These are phyloP conservation scores for Rosa persica DNA, from an alignment of 306 rosid species.

Conservation along the genomic window DNA sequence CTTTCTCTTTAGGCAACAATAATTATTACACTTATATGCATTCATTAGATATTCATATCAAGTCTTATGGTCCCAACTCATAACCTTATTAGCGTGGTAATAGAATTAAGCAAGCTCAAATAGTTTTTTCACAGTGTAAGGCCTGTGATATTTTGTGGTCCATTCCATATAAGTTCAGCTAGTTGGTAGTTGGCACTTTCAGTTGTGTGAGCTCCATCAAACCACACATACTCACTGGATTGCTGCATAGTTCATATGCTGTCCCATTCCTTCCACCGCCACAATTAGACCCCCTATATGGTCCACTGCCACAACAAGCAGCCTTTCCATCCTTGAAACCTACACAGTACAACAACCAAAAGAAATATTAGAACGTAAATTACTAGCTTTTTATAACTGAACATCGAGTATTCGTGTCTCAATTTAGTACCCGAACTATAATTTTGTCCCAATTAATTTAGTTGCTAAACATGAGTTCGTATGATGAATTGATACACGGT, in stretches of 20 bases:
- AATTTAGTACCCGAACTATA: not conserved
- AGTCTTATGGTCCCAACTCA: not conserved
- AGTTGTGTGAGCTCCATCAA: constrained; percentile 34
- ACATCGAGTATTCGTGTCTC: not conserved
- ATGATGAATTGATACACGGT: too few species aligned
- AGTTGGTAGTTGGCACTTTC: constrained; percentile 31
- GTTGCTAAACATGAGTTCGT: too few species aligned
- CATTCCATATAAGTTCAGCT: constrained; percentile 37
- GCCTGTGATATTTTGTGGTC: constrained; percentile 20
- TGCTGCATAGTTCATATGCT: constrained; percentile 25
- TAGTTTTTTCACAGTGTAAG: constrained; percentile 33
- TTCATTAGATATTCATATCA: too few species aligned
- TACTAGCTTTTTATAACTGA: not conserved
- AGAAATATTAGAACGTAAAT: not conserved
- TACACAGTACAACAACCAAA: not conserved
- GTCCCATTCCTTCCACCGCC: constrained; percentile 14
- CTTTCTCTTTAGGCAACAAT: too few species aligned
- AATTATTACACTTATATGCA: too few species aligned
- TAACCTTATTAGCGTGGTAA: not conserved
- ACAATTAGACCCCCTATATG: constrained; percentile 29
- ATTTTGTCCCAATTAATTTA: not conserved
- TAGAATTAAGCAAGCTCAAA: constrained; percentile 5
- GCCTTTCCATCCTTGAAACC: constrained; percentile 35
- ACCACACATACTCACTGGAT: constrained; percentile 35
- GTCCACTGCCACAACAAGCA: constrained; percentile 49